Evolutionary conservation across 768 basidiomycete genomes (phyloP).

Genomic region (Russula earlei): DNA sequence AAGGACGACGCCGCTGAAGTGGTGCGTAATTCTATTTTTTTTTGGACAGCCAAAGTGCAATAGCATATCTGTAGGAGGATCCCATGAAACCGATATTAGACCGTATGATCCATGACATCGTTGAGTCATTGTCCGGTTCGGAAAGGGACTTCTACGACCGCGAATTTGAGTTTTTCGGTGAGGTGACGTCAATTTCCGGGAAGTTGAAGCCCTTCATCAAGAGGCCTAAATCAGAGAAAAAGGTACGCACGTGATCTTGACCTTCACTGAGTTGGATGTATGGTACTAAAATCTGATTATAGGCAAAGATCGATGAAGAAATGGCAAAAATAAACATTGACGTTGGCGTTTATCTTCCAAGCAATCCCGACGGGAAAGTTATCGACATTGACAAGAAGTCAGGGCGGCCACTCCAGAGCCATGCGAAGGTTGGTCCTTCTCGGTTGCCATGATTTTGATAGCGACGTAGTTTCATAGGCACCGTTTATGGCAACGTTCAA

Average conservation of each 20-base stretch:
- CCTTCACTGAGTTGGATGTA: not conserved
- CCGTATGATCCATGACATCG: conserved; percentile 68
- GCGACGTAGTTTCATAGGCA: conserved; percentile 44
- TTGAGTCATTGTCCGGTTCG: conserved; percentile 78
- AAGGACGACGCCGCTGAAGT: conserved; percentile 84
- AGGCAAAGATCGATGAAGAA: conserved; percentile 99
- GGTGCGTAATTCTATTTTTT: conserved; percentile 35
- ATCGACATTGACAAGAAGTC: conserved; percentile 98
- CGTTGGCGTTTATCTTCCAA: conserved; percentile 93
- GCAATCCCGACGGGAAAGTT: conserved; percentile 93
- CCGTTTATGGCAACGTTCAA: conserved; percentile 99
- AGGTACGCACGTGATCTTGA: conserved; percentile 43
- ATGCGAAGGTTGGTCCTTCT: conserved; percentile 67
- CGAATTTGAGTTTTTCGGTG: conserved; percentile 92
- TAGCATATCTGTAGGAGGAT: conserved; percentile 55
- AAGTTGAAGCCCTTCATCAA: conserved; percentile 96
- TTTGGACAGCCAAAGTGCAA: not conserved
- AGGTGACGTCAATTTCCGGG: conserved; percentile 96
- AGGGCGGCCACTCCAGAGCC: conserved; percentile 90
- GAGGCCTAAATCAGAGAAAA: conserved; percentile 92
- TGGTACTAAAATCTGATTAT: conserved; percentile 9
- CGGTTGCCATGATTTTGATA: not conserved
- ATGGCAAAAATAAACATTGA: conserved; percentile 94
- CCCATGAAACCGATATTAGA: conserved; percentile 96
- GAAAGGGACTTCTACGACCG: conserved; percentile 85